Base-by-base conservation (phyloP, 1,284 basidiomycete genomes). In the Irpex rosettiformis region DNA sequence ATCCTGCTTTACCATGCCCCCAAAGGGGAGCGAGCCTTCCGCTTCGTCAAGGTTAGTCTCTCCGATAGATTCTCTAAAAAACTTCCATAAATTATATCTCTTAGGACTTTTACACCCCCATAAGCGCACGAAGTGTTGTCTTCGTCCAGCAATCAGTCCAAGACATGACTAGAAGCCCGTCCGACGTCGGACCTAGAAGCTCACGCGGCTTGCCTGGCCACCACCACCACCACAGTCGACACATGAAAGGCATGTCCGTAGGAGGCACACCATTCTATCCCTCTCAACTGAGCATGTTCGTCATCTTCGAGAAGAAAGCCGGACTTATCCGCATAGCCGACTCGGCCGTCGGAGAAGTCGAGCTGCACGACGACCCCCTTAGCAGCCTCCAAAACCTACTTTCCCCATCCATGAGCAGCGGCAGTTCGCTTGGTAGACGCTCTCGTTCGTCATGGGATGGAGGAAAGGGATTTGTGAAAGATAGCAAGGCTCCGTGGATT, bases 291-390 rank as follows among this genome's bases (percentile, higher is more conserved):
- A 84, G 83, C 62, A 75, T 93, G 10, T 92, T 92, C 65, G 83
- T 91, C 57, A 75, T 86, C 25, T 93, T 93, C 67, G 91, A 92
- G 69, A 93, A 93, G 73, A 92, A 89, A 66, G 89, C 89, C 1
- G 83, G 85, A 22, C 76, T 89, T 70, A 91, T 93, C 64, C 86
- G 90, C 27, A 70, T 93, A 33, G 82, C 83, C 2, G 90, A 93
- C 70, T 83, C 91, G 42, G 85, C 88, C 13, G 90, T 91, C 4
- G 82, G 85, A 28, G 91, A 93, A 69, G 76, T 92, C 37, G 85
- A 88, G 53, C 72, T 91, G 45, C 80, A 77, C 62, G 88, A 88
- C 52, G 78, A 82, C 62, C 64, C 64, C 69, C 13, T 28, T 2
- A 51, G 66, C 64, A 59, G 58, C 7, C 59, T 64, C 24, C 63